These are phyloP conservation scores for Liriodendron chinense DNA, from an alignment of 164 flowering plant genomes.

Conservation along the genomic window DNA sequence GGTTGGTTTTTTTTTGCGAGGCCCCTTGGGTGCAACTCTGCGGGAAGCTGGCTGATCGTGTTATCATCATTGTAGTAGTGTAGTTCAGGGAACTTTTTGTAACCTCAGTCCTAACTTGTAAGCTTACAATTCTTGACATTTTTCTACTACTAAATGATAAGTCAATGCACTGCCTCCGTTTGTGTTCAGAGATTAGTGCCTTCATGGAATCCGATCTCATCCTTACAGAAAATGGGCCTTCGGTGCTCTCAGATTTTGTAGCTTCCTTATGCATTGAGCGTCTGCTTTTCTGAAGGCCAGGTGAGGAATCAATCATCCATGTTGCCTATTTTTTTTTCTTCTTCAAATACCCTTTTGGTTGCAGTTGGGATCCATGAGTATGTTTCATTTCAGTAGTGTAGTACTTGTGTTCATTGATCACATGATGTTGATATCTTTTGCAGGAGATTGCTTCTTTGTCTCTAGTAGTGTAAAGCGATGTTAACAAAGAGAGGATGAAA, in stretches of 20 bases:
- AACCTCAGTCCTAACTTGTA: background rate
- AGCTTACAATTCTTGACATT: background rate
- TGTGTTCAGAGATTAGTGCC: background rate
- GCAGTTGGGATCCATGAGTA: too few relatives aligned
- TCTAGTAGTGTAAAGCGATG: too few relatives aligned
- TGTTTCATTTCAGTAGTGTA: too few relatives aligned
- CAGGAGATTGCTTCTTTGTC: too few relatives aligned
- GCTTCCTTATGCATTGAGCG: background rate
- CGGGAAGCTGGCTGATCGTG: background rate
- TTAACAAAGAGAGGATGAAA: too few relatives aligned
- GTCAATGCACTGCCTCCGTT: background rate
- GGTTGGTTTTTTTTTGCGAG: background rate
- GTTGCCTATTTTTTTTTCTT: too few relatives aligned
- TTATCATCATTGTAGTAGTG: background rate
- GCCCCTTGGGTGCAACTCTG: background rate
- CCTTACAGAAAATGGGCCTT: background rate
- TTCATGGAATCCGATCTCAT: background rate
- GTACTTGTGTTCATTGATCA: too few relatives aligned
- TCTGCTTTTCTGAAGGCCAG: background rate
- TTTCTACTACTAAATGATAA: background rate
- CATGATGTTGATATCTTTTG: too few relatives aligned
- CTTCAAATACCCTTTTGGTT: too few relatives aligned
- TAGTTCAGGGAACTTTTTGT: background rate
- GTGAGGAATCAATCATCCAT: background rate
- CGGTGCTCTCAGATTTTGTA: background rate